Evolutionary conservation across 257 asterid species (phyloP).

Genomic region (Nicotiana tabacum): DNA sequence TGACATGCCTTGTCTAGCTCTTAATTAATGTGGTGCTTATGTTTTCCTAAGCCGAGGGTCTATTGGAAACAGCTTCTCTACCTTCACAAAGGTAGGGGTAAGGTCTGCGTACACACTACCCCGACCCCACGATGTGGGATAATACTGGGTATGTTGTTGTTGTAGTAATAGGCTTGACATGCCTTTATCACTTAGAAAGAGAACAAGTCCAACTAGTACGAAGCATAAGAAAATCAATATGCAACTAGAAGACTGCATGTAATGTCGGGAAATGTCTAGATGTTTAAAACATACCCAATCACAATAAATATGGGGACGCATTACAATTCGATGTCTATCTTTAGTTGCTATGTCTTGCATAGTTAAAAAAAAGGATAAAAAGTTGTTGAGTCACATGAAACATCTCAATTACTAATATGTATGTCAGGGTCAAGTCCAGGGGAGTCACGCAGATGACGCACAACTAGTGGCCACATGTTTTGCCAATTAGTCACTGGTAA

Average conservation of each 20-base stretch:
- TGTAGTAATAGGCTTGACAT: neutral
- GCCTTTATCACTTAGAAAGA: neutral
- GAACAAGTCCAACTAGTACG: neutral
- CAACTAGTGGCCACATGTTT: slow-evolving; percentile 5
- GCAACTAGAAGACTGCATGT: neutral
- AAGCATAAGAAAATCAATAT: neutral
- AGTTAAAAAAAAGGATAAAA: neutral
- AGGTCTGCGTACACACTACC: too few relatives aligned
- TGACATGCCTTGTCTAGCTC: neutral
- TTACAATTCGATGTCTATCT: neutral
- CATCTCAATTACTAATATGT: neutral
- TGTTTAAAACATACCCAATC: neutral
- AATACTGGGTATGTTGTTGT: too few relatives aligned
- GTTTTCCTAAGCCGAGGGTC: too few relatives aligned
- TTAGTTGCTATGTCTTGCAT: neutral
- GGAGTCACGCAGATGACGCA: neutral
- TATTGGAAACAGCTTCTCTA: too few relatives aligned
- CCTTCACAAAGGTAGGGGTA: too few relatives aligned
- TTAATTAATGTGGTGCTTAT: too few relatives aligned
- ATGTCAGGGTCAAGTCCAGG: neutral
- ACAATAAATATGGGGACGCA: neutral
- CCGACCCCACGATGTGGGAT: too few relatives aligned
- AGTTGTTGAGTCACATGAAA: neutral
- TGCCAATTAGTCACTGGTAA: neutral
- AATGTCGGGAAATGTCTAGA: neutral